Percentiles rank a stretch among this genome's conserved stretches.
phyloP scores from a whole-genome alignment of 495 filamentous ascomycete genomes.

The Aspergillus steynii region DNA sequence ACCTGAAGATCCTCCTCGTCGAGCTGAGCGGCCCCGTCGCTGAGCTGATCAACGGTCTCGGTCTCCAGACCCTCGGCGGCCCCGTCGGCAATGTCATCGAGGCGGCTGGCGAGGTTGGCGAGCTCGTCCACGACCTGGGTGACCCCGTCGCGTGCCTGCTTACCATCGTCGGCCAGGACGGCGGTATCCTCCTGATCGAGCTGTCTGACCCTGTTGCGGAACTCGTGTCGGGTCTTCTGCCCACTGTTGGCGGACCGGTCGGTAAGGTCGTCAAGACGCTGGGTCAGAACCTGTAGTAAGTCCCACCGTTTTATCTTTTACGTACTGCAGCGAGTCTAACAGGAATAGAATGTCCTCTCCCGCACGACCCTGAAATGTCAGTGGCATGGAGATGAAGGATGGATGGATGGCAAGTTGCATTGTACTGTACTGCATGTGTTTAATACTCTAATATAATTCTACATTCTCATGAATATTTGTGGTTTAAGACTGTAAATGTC shows the following conservation, averaged over 20 bases:
- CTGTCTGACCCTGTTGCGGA: constrained; percentile 24
- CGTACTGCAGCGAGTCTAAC: neutral
- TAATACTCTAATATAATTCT: neutral
- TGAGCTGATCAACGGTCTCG: constrained; percentile 15
- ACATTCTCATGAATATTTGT: neutral
- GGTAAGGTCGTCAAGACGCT: constrained; percentile 6
- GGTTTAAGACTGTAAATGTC: too few species aligned
- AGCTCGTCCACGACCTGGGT: constrained; percentile 22
- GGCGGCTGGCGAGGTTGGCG: constrained; percentile 19
- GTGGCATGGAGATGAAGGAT: neutral
- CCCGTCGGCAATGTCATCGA: constrained; percentile 14
- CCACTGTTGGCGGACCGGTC: constrained; percentile 10
- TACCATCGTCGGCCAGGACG: constrained; percentile 26
- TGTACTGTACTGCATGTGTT: neutral
- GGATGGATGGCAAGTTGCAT: constrained; percentile 1
- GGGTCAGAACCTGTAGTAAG: constrained; percentile 8
- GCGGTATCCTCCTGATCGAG: constrained; percentile 20
- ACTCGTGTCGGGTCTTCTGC: constrained; percentile 18
- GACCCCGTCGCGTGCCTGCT: constrained; percentile 25
- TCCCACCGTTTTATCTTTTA: neutral
- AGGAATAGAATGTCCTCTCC: neutral
- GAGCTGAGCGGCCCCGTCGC: constrained; percentile 16
- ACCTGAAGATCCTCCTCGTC: constrained; percentile 14
- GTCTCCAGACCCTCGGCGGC: constrained; percentile 9
- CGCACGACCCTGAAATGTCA: neutral